phyloP scores from a whole-genome alignment of 2,329 filamentous ascomycete species.

The Colletotrichum nymphaeae region DNA sequence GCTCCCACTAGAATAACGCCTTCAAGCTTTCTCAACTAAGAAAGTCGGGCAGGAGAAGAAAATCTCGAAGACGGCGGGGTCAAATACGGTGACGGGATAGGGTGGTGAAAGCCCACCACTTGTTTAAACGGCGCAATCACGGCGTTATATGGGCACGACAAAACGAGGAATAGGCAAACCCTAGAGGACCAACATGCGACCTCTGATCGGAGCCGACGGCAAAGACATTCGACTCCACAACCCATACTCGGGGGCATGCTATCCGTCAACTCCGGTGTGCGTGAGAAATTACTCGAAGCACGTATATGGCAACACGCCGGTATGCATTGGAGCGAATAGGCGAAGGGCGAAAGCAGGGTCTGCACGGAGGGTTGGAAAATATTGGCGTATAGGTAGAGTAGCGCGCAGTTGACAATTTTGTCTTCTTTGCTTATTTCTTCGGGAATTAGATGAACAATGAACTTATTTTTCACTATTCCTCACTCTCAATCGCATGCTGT shows the following conservation, averaged over 20 bases:
- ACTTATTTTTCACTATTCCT: not conserved
- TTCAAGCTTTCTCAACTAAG: not conserved
- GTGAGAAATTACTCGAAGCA: not conserved
- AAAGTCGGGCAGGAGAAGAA: not conserved
- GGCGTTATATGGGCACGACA: constrained; percentile 2
- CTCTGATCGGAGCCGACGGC: constrained; percentile 6
- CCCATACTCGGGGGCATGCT: not conserved
- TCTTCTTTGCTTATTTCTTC: constrained; percentile 5
- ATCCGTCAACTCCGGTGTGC: not conserved
- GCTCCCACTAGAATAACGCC: constrained; percentile 16
- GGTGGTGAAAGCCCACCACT: not conserved
- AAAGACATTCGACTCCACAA: constrained; percentile 4
- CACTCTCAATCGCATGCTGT: not conserved
- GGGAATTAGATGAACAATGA: not conserved
- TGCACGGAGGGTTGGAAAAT: constrained; percentile 3
- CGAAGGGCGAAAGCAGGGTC: not conserved
- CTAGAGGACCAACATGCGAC: not conserved
- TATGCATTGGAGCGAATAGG: not conserved
- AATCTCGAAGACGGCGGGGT: not conserved
- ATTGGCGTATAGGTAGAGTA: constrained; percentile 7
- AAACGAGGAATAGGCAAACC: not conserved
- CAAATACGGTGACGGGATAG: not conserved
- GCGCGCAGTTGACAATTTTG: constrained; percentile 5
- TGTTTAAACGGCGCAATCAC: constrained; percentile 11
- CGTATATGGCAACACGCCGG: not conserved